Evolutionary conservation across 2,329 filamentous ascomycete species (phyloP), one percentile per base, ranked within the genome.

Genomic region (Tolypocladium cylindrosporum): DNA sequence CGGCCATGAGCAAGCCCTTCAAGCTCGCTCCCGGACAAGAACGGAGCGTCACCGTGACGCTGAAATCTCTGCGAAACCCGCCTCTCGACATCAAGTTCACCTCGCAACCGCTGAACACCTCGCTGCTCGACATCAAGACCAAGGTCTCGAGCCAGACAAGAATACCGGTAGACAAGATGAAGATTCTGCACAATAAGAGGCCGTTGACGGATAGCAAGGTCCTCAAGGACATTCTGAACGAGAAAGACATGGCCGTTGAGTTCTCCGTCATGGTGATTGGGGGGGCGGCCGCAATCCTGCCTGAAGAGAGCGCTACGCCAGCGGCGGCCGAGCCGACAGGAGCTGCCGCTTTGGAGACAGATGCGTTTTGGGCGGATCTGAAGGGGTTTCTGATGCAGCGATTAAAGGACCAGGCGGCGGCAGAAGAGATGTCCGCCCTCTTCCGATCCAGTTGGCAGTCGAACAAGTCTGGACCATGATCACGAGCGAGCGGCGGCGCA

Each of bases 181-280:
- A 92, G 75, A 75, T 99, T 11, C 75, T 99, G 61, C 83, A 88
- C 69, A 89, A 89, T 72, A 95, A 94, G 77, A 96, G 96, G 73
- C 93, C 93, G 0, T 83, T 91, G 0, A 70, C 81, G 0, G 91
- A 96, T 67, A 84, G 80, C 63, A 94, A 93, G 75, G 85, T 88
- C 1, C 74, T 97, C 7, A 83, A 83, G 58, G 92, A 96, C 59
- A 69, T 95, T 0, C 64, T 92, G 1, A 79, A 78, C 0, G 83
- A 82, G 51, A 60, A 63, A 0, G 67, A 68, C 4, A 78, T 64
- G 64, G 72, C 65, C 1, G 77, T 93, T 0, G 91, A 96, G 71
- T 86, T 97, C 61, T 85, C 85, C 1, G 82, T 97, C 57, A 97
- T 97, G 91, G 80, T 97, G 24, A 84, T 96, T 69, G 89, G 88